Evolutionary conservation across 2,329 filamentous ascomycete genomes (phyloP), one percentile per base, ranked within the genome.

Genomic region (Xylariaceae sp.): DNA sequence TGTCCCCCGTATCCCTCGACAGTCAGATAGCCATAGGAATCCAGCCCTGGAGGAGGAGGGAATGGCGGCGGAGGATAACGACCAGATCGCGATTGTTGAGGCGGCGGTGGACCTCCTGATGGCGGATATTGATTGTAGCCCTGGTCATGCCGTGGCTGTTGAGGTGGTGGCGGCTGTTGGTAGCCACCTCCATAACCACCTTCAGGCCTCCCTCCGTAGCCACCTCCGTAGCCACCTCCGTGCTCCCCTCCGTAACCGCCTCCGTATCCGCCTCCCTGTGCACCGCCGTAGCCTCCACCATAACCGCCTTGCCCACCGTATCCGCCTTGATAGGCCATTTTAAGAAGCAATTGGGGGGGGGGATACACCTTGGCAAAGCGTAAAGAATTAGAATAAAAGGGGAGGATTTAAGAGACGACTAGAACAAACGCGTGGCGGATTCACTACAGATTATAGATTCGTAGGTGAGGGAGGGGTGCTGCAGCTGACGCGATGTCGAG

Each of bases 21-120:
- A 29, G 61, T 66, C 19, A 78, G 78, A 64, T 82, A 81, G 44
- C 81, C 80, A 64, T 82, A 81, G 9, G 70, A 65, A 56, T 82
- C 79, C 49, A 77, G 68, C 17, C 75, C 74, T 1, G 70, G 67
- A 14, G 80, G 79, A 19, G 78, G 78, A 17, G 75, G 72, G 31
- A 77, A 68, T 6, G 61, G 53, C 29, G 70, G 69, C 2, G 66
- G 62, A 6, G 67, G 61, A 34, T 70, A 68, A 12, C 50, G 67
- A 43, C 65, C 65, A 17, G 57, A 43, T 7, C 58, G 56, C 24
- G 64, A 60, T 12, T 69, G 63, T 36, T 66, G 64, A 52, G 57
- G 65, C 40, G 68, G 71, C 29, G 72, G 67, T 7, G 49, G 56
- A 3, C 47, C 54, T 54, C 61, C 72, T 52, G 60, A 65, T 26